A percentile compares a stretch with the other conserved stretches of the same genome.
These are phyloP conservation scores for Rhizopus arrhizus DNA, from an alignment of 371 early-diverging fungal genomes.

Conservation along the genomic window DNA sequence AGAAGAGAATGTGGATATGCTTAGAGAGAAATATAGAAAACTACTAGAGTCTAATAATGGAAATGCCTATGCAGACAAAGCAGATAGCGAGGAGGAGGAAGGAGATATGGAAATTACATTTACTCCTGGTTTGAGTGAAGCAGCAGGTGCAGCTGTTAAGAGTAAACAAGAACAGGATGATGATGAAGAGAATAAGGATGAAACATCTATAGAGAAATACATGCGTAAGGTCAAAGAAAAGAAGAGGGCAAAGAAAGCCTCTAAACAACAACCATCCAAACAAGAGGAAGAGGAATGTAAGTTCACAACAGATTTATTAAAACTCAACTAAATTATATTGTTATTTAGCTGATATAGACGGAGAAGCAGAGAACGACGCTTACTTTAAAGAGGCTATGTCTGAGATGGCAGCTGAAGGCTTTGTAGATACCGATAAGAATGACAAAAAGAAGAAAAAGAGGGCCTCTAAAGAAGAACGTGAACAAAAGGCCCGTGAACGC, in stretches of 20 bases:
- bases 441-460: conserved; percentile 58
- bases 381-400: conserved; percentile 71
- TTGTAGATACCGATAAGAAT: conserved; percentile 33
- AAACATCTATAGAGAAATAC: conserved; percentile 83
- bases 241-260: conserved; percentile 64
- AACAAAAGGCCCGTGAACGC: conserved; percentile 59
- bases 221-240: conserved; percentile 85
- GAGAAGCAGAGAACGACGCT: conserved; percentile 64
- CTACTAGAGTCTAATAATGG: conserved; percentile 53
- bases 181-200: conserved; percentile 55
- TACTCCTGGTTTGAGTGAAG: conserved; percentile 86
- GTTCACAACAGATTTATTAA: background rate
- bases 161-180: conserved; percentile 47
- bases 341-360: conserved; percentile 52
- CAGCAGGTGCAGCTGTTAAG: conserved; percentile 60
- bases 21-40: conserved; percentile 66
- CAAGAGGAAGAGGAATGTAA: conserved; percentile 43
- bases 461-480: conserved; percentile 61
- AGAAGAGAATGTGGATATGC: conserved; percentile 60
- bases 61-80: conserved; percentile 43
- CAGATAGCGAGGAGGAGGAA: conserved; percentile 55
- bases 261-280: conserved; percentile 43
- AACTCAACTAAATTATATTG: background rate
- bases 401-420: conserved; percentile 45
- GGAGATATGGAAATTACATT: conserved; percentile 96